A percentile compares a stretch with the other conserved stretches of the same genome.
These are phyloP conservation scores for Fraxinus albicans DNA, from an alignment of 305 asterid species.

Conservation along the genomic window DNA sequence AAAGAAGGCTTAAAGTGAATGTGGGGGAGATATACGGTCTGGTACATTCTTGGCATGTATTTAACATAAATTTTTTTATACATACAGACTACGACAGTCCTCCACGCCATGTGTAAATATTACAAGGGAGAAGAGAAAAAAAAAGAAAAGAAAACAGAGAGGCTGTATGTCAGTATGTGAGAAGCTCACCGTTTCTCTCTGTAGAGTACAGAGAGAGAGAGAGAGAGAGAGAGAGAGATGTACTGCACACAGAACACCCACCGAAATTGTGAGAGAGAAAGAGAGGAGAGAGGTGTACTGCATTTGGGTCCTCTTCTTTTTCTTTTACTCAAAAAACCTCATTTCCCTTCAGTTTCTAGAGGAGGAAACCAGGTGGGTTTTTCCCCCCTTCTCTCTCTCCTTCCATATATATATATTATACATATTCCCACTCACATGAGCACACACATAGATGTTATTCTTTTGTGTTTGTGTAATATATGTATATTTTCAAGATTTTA, in stretches of 20 bases:
- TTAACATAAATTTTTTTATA: slow-evolving; percentile 7
- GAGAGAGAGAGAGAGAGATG: slow-evolving; percentile 49
- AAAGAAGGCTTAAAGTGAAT: slow-evolving; percentile 11
- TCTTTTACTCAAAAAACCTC: slow-evolving; percentile 22
- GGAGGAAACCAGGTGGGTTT: slow-evolving; percentile 58
- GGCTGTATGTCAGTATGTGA: slow-evolving; percentile 41
- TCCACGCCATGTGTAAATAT: slow-evolving; percentile 5
- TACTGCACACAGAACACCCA: slow-evolving; percentile 38
- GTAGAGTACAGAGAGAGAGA: slow-evolving; percentile 35
- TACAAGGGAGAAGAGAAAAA: slow-evolving; percentile 5
- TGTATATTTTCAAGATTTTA: slow-evolving; percentile 23
- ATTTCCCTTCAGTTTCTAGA: slow-evolving; percentile 39
- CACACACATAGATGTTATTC: not conserved
- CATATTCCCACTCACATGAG: not conserved
- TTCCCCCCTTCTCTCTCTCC: not conserved
- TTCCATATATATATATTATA: not conserved
- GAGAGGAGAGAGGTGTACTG: slow-evolving; percentile 42
- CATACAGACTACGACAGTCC: slow-evolving; percentile 4
- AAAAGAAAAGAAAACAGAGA: slow-evolving; percentile 1
- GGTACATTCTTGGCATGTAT: slow-evolving; percentile 20
- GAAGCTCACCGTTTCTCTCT: slow-evolving; percentile 73
- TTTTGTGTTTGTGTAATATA: not conserved
- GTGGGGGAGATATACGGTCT: slow-evolving; percentile 19
- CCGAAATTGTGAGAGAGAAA: slow-evolving; percentile 33
- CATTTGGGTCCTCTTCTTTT: slow-evolving; percentile 35